Percentiles rank a stretch among this genome's conserved stretches.
phyloP scores from a whole-genome alignment of 345 rosid species.

The Citrus sp. region DNA sequence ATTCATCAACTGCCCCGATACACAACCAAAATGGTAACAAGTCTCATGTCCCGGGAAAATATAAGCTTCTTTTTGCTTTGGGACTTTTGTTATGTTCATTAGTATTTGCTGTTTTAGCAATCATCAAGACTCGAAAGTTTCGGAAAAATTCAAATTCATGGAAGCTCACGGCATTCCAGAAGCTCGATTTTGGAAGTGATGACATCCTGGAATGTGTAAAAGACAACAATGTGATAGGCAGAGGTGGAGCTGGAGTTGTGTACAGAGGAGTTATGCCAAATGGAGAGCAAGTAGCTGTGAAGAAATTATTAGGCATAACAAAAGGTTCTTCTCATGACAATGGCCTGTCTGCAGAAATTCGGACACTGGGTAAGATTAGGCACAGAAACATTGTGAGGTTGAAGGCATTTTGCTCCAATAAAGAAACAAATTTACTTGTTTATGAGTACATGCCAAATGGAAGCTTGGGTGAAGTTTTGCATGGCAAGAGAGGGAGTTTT shows the following conservation, averaged over 20 bases:
- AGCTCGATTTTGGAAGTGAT: constrained; percentile 62
- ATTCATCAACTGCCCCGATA: constrained; percentile 29
- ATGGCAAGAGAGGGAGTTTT: constrained; percentile 70
- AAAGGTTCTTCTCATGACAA: constrained; percentile 73
- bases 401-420: constrained; percentile 80
- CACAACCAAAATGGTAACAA: constrained; percentile 23
- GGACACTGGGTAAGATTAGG: constrained; percentile 79
- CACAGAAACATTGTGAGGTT: constrained; percentile 90
- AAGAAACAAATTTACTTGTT: constrained; percentile 76
- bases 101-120: constrained; percentile 57
- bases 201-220: constrained; percentile 86
- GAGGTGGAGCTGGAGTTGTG: constrained; percentile 93
- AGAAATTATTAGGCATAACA: constrained; percentile 66
- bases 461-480: constrained; percentile 86
- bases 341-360: constrained; percentile 85
- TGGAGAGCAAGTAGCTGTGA: constrained; percentile 84
- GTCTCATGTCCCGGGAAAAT: constrained; percentile 40
- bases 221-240: constrained; percentile 79
- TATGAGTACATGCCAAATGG: constrained; percentile 96
- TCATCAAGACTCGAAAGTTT: constrained; percentile 52
- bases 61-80: constrained; percentile 75
- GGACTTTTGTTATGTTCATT: constrained; percentile 70
- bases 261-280: constrained; percentile 83
- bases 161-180: constrained; percentile 85
- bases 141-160: constrained; percentile 49